Evolutionary conservation across 73 alveolate genomes (phyloP), one percentile per base, ranked within the genome.

Genomic region (Blepharisma stoltei): DNA sequence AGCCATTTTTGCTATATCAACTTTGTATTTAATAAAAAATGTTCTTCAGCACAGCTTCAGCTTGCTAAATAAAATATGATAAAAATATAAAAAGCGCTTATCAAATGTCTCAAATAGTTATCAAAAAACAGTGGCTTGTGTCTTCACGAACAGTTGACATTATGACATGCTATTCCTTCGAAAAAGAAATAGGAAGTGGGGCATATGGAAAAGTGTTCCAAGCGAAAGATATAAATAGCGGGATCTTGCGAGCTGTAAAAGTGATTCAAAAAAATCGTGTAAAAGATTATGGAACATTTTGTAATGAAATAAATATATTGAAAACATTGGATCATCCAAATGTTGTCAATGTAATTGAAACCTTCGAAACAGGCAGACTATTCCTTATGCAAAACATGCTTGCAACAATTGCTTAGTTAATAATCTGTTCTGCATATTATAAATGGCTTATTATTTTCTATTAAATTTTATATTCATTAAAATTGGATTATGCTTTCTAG

Each of bases 121-220:
- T 60, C 52, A n/a, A 60, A 60, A 60, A 27, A 37, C 55, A 60
- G 49, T 60, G 76, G 76, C 21, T 60, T 0, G 21, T 60, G n/a
- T 25, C 41, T 37, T 60, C 76, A 25, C 14, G 21, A 60, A 60
- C 41, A 11, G 21, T 14, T 21, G 55, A 25, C 76, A 60, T 60
- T 21, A 60, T 11, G 21, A 11, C 41, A 11, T 9, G 21, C 49
- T 60, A 60, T 60, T 9, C 21, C 14, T 21, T 20, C 3, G 14
- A 9, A 11, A 60, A 60, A 20, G 49, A 60, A 6, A 71, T 80
- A 53, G 88, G 88, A 4, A 45, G 54, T 45, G 88, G 88, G 54
- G 88, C 88, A 49, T 80, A 71, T 52, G 88, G 88, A 21, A 7
- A 76, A 14, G 88, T 80, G 14, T 69, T 80, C 70, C 71, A 66